Base-by-base conservation (phyloP, 2,329 filamentous ascomycete genomes). In the Gaeumannomyces tritici region DNA sequence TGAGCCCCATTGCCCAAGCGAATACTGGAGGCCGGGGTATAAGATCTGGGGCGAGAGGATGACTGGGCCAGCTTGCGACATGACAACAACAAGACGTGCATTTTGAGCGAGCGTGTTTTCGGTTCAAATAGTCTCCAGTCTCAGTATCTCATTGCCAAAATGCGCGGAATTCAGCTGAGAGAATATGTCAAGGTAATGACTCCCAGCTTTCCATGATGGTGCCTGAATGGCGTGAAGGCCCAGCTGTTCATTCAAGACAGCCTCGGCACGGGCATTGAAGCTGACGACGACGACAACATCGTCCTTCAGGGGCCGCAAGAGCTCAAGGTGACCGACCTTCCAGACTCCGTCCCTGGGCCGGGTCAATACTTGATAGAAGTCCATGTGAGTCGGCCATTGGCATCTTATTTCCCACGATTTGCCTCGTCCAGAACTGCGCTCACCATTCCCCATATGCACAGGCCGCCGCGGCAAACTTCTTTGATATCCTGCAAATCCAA, bases 401-500 rank as follows among this genome's bases (percentile, higher is more conserved):
- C 26, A 42, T n/a, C 13, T 31, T 5, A 12, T 18, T 35, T 2
- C 2, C 18, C 29, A 42, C 4, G 28, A 18, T 24, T 35, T n/a
- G 8, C 26, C 31, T 4, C 24, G 29, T 59, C 11, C 13, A 5
- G 13, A 18, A 33, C 28, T 12, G 33, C 33, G 33, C 57, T 31
- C 2, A 59, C 24, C 31, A 27, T 42, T 13, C 13, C 31, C n/a
- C n/a, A 13, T 29, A 42, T 33, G 15, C 4, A 13, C 26, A 61
- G 75, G 91, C 93, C 58, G 84, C 89, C 0, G 93, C 91, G 26
- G 90, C 91, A 70, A 98, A 98, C 78, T 98, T 98, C 83, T 98
- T 97, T 79, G 93, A 98, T 74, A 89, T 96, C 63, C 85, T 98
- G 62, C 93, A 98, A 73, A 91, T 97, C 71, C 89, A 91, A 71